A percentile compares a stretch with the other conserved stretches of the same genome.
phyloP scores from a whole-genome alignment of 75 land plant species.

The Cunninghamia lanceolata region DNA sequence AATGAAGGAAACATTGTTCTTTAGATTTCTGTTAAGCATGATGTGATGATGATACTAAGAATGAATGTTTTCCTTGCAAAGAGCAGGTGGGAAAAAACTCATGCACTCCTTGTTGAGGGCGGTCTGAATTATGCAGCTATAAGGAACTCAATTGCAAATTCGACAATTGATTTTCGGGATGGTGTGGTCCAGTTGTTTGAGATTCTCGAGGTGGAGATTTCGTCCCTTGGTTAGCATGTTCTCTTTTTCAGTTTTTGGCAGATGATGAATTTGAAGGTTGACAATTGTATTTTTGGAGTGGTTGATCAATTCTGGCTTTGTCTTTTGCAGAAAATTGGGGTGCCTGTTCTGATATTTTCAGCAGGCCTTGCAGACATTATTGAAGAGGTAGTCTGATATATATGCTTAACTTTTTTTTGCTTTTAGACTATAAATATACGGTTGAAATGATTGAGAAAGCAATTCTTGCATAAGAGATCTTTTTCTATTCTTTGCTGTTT shows the following conservation, averaged over 20 bases:
- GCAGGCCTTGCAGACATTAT: conserved; percentile 97
- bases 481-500: not conserved
- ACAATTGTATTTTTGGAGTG: not conserved
- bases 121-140: conserved; percentile 79
- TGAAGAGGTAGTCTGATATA: conserved; percentile 67
- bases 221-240: not conserved
- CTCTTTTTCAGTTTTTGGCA: not conserved
- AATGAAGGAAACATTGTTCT: not conserved
- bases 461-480: not conserved
- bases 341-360: conserved; percentile 91
- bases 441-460: not conserved
- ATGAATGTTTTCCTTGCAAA: not conserved
- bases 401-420: not conserved
- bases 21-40: not conserved
- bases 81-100: conserved; percentile 96
- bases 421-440: not conserved
- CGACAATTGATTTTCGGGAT: conserved; percentile 75
- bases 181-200: conserved; percentile 82
- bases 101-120: conserved; percentile 84
- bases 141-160: conserved; percentile 59
- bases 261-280: not conserved
- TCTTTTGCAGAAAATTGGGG: conserved; percentile 55
- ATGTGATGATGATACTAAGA: not conserved
- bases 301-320: not conserved
- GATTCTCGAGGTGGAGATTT: conserved; percentile 57